Conservation (phyloP, 2,329 filamentous ascomycete species). For the Tothia fuscella region DNA sequence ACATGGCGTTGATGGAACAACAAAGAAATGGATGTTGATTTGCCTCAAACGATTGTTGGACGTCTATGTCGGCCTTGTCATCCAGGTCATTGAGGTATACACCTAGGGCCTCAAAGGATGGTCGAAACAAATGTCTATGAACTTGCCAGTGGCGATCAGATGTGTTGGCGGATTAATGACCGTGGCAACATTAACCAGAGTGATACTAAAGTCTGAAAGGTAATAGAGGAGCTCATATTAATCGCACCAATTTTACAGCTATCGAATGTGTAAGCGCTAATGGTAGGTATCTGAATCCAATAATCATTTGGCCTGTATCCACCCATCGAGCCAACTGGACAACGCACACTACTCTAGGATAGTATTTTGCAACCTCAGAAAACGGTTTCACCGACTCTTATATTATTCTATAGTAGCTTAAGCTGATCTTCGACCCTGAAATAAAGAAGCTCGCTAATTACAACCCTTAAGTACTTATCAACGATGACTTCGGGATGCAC, state of each 20-base stretch:
- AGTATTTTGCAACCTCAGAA: conserved; percentile 10
- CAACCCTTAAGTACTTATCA: conserved; percentile 3
- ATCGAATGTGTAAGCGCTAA: conserved; percentile 6
- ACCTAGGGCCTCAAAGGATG: too few relatives aligned
- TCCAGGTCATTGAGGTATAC: too few relatives aligned
- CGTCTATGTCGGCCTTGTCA: too few relatives aligned
- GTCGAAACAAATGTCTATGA: too few relatives aligned
- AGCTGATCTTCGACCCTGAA: conserved; percentile 5
- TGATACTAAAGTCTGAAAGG: too few relatives aligned
- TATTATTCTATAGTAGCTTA: conserved; percentile 6
- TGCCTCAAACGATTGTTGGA: too few relatives aligned
- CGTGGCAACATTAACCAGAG: too few relatives aligned
- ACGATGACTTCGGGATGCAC: conserved; percentile 8
- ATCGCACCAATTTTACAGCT: conserved; percentile 7
- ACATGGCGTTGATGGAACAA: too few relatives aligned
- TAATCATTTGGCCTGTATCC: conserved; percentile 8
- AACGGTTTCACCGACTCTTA: conserved; percentile 5
- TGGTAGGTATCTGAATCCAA: conserved; percentile 8
- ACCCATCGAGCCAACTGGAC: conserved; percentile 10
- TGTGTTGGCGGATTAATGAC: too few relatives aligned
- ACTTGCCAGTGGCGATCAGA: too few relatives aligned
- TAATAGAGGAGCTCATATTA: conserved; percentile 5
- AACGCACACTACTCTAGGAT: conserved; percentile 14
- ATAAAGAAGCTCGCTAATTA: not conserved
- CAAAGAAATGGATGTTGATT: too few relatives aligned